phyloP scores from a whole-genome alignment of 176 grass and related monocot species.

The Puccinellia tenuiflora region DNA sequence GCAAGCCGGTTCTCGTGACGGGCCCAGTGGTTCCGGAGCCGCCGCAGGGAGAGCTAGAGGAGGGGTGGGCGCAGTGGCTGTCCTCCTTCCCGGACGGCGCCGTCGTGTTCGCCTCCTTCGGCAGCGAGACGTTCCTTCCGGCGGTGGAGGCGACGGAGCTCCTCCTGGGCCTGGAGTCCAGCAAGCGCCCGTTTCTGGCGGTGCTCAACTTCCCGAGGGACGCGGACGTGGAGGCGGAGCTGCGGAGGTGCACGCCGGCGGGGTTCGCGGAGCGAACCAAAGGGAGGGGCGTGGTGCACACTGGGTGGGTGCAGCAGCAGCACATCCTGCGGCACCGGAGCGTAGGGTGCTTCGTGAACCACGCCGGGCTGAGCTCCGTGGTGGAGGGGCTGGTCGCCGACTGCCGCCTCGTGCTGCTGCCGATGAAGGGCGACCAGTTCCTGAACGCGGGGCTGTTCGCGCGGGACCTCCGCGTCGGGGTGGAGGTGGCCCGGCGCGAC shows the following conservation, averaged over 20 bases:
- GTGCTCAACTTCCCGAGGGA: no score
- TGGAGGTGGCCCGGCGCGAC: conserved; percentile 26
- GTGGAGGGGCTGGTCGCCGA: no score
- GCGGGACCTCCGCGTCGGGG: conserved; percentile 24
- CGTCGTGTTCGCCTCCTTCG: no score
- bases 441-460: conserved; percentile 25
- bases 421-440: no score
- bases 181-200: conserved; percentile 35
- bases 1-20: no score
- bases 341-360: conserved; percentile 51
- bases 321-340: conserved; percentile 33
- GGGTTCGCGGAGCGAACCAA: conserved; percentile 26
- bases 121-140: conserved; percentile 43
- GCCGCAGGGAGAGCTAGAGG: no score
- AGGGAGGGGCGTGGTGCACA: conserved; percentile 17
- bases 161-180: conserved; percentile 44
- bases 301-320: no score
- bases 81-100: conserved; percentile 24
- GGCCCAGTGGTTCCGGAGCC: no score
- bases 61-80: conserved; percentile 18
- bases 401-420: no score
- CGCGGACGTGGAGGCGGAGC: neutral
- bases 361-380: conserved; percentile 47
- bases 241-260: neutral
- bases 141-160: conserved; percentile 28